Conservation (phyloP, 139 green algal genomes). For the Zygnema circumcarinatum region DNA sequence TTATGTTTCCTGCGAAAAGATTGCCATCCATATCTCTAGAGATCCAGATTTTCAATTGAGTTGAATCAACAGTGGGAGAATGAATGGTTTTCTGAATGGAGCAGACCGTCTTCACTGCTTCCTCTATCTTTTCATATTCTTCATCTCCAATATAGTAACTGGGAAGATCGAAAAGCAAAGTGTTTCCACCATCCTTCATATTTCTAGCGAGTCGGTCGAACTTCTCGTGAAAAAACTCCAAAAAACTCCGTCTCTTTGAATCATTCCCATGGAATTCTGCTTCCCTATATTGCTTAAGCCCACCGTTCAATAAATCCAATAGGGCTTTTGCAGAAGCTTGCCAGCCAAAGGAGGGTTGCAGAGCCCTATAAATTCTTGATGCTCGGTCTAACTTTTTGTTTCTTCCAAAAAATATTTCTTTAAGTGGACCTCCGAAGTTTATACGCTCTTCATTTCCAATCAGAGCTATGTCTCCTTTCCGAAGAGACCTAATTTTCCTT, state of each 20-base stretch:
- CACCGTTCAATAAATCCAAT: not conserved
- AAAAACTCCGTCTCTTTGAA: not conserved
- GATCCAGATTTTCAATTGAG: not conserved
- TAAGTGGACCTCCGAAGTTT: not conserved
- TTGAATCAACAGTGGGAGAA: not conserved
- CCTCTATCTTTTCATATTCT: not conserved
- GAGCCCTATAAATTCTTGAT: not conserved
- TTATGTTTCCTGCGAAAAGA: not conserved
- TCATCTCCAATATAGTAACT: not conserved
- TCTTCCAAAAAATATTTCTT: not conserved
- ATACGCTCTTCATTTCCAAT: conserved; percentile 8
- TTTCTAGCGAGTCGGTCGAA: not conserved
- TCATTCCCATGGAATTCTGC: not conserved
- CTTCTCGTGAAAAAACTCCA: conserved; percentile 18
- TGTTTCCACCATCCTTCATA: not conserved
- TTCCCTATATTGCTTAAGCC: not conserved
- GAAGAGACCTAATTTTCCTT: not conserved
- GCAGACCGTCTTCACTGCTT: not conserved
- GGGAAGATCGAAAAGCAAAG: not conserved
- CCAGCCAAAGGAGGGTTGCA: not conserved
- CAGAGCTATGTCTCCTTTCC: conserved; percentile 8
- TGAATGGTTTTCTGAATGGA: not conserved
- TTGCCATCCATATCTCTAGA: not conserved
- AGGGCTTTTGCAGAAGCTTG: not conserved
- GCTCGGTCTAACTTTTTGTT: not conserved